A percentile compares a stretch with the other conserved stretches of the same genome.
Evolutionary conservation across 1,284 basidiomycete species (phyloP).

Genomic region (Xanthoconium separans): DNA sequence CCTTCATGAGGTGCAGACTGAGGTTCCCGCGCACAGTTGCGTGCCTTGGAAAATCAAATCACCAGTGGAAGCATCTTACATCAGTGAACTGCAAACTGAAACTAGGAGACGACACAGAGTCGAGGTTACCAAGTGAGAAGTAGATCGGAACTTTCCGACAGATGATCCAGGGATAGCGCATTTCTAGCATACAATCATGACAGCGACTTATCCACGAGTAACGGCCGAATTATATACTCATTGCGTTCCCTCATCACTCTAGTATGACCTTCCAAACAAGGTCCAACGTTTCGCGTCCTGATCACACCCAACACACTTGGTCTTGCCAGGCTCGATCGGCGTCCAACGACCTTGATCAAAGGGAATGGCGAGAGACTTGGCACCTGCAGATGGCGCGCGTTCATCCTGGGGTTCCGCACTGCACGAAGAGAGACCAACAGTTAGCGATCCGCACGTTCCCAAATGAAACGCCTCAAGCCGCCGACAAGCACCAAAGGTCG

Average conservation of each 20-base stretch:
- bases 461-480: neutral
- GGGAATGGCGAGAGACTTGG: slow-evolving; percentile 96
- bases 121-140: too few species aligned
- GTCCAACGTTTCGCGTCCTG: slow-evolving; percentile 90
- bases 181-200: too few species aligned
- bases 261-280: slow-evolving; percentile 86
- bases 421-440: slow-evolving; percentile 7
- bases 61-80: too few species aligned
- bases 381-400: slow-evolving; percentile 95
- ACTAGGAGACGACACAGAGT: too few species aligned
- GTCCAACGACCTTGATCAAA: slow-evolving; percentile 88
- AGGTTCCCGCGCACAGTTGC: too few species aligned
- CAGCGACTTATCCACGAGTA: neutral
- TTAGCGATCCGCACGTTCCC: slow-evolving; percentile 2
- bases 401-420: slow-evolving; percentile 88
- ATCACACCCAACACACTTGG: slow-evolving; percentile 84
- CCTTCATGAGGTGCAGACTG: too few species aligned
- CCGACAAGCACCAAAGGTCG: neutral
- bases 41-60: too few species aligned
- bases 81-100: too few species aligned
- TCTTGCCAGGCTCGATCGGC: slow-evolving; percentile 73
- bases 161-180: too few species aligned
- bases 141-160: too few species aligned
- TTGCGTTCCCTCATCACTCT: neutral
- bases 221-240: neutral